These are phyloP conservation scores for Akebia trifoliata DNA, from an alignment of 164 flowering plant genomes.

Conservation along the genomic window DNA sequence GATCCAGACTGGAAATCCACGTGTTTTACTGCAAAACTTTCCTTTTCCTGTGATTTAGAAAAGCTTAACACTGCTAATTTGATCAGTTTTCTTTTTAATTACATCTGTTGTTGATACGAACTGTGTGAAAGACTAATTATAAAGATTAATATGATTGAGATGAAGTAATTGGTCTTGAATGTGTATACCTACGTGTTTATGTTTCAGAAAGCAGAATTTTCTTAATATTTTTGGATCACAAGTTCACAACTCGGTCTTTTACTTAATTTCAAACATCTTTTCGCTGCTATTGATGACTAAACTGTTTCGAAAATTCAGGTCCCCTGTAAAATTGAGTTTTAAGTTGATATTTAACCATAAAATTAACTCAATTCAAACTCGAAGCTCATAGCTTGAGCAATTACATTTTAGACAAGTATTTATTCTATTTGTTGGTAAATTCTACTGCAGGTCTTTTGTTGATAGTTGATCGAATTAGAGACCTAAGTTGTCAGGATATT, in stretches of 20 bases:
- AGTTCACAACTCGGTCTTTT: not conserved
- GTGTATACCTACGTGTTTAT: too few relatives aligned
- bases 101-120: not conserved
- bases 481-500: not conserved
- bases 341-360: not conserved
- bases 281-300: not conserved
- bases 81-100: too few relatives aligned
- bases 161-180: not conserved
- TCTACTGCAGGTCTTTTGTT: too few relatives aligned
- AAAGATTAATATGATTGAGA: too few relatives aligned
- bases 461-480: too few relatives aligned
- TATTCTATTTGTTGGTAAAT: too few relatives aligned
- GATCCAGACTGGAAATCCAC: too few relatives aligned
- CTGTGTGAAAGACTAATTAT: not conserved
- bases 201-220: not conserved
- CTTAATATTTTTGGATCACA: not conserved
- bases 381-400: too few relatives aligned
- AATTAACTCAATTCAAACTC: too few relatives aligned
- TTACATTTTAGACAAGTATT: too few relatives aligned
- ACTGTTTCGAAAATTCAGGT: not conserved
- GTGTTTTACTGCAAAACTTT: not conserved
- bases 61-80: not conserved
- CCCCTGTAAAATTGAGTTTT: not conserved
- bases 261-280: not conserved
- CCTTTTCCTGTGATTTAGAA: not conserved